A percentile compares a stretch with the other conserved stretches of the same genome.
These are phyloP conservation scores for Xylaria arbuscula DNA, from an alignment of 2,329 filamentous ascomycete genomes.

Conservation along the genomic window DNA sequence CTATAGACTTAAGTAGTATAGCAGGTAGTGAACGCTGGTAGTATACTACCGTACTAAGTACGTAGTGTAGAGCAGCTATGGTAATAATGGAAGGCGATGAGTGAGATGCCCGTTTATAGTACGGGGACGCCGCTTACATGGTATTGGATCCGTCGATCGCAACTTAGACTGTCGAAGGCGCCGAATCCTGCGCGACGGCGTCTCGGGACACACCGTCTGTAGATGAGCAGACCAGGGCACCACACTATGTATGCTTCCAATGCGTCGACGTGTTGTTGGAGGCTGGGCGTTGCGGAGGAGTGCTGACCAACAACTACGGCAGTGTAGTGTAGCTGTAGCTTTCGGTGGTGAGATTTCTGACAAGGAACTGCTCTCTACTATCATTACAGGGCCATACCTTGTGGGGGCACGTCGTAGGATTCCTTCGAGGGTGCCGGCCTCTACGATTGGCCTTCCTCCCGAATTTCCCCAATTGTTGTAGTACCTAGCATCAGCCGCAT, in stretches of 20 bases:
- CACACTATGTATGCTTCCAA: background rate
- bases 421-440: slow-evolving; percentile 5
- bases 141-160: slow-evolving; percentile 26
- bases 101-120: background rate
- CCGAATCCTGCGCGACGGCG: slow-evolving; percentile 10
- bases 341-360: slow-evolving; percentile 7
- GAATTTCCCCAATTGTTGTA: slow-evolving; percentile 2
- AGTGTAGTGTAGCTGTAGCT: slow-evolving; percentile 4
- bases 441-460: slow-evolving; percentile 5
- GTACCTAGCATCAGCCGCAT: background rate
- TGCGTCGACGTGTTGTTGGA: background rate
- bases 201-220: slow-evolving; percentile 5
- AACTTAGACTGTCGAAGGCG: slow-evolving; percentile 15
- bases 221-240: background rate
- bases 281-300: slow-evolving; percentile 4
- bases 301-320: slow-evolving; percentile 1
- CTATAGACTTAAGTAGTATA: background rate
- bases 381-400: slow-evolving; percentile 17
- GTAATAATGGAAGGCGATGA: background rate
- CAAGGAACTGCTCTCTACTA: background rate
- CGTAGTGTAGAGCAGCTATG: background rate
- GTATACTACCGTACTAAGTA: background rate
- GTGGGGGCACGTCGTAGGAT: slow-evolving; percentile 6
- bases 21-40: background rate
- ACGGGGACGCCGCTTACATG: slow-evolving; percentile 17